Evolutionary conservation across 73 alveolate species (phyloP), one percentile per base, ranked within the genome.

Genomic region (Halteria grandinella): DNA sequence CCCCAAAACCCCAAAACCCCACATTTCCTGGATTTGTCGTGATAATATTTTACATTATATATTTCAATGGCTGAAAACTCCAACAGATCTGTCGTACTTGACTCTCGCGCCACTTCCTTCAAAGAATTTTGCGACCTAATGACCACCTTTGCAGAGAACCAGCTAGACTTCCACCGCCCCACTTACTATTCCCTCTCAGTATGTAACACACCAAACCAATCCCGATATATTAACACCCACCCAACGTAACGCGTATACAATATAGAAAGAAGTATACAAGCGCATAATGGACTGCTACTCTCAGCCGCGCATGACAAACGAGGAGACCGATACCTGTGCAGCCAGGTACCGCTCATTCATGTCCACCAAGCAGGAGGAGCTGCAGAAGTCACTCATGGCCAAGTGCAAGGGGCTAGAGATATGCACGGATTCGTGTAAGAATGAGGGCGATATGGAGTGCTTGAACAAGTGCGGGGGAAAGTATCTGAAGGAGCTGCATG

Each of bases 241-340:
- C 21, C 6, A 17, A 6, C 54, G 8, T 17, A n/a, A n/a, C n/a
- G n/a, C n/a, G n/a, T n/a, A n/a, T n/a, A n/a, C n/a, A 21, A 8
- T 31, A 32, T 39, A 62, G 62, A 6, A 40, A 62, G 17, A 20
- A 5, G 62, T 41, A 41, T 62, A 62, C 23, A 1, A 5, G 27
- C 36, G 44, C 6, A 62, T 62, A 8, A 62, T 62, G 78, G 25
- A 31, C 23, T 62, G 78, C 45, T 62, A 62, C 43, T 44, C 36
- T 17, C 43, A 62, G n/a, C 78, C 78, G 12, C 36, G 78, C 36
- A 11, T 11, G 17, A 62, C 78, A 6, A 62, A 62, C 43, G 78
- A 62, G 45, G 78, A 62, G 41, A 62, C 78, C 5, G 78, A 62
- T 40, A 18, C 43, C 17, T 62, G 78, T 39, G 78, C 78, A 8